phyloP scores from a whole-genome alignment of 768 basidiomycete species.

The Harrya chromipes region DNA sequence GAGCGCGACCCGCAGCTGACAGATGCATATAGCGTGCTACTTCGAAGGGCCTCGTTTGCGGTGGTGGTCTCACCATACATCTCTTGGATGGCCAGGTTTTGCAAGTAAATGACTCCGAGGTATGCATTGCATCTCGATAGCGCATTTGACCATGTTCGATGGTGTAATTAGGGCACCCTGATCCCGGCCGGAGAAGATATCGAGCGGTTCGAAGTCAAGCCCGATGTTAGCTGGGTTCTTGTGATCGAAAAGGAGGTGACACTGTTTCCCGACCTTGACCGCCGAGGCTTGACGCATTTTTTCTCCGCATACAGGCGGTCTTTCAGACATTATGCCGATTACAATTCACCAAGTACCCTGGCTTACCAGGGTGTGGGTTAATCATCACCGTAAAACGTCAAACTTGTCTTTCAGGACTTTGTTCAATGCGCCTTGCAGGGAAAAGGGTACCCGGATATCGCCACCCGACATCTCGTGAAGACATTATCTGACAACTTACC shows the following conservation, averaged over 20 bases:
- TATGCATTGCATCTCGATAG: conserved; percentile 18
- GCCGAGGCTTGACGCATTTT: conserved; percentile 4
- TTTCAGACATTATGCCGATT: conserved; percentile 80
- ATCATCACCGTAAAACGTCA: conserved; percentile 65
- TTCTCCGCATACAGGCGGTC: conserved; percentile 61
- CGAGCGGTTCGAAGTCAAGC: conserved; percentile 51
- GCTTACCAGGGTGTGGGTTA: conserved; percentile 61
- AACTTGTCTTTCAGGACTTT: neutral
- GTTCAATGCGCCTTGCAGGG: conserved; percentile 51
- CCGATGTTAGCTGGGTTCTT: conserved; percentile 69
- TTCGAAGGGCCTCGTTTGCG: conserved; percentile 84
- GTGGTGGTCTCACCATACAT: conserved; percentile 56
- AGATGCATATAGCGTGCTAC: conserved; percentile 64
- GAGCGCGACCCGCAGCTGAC: conserved; percentile 8
- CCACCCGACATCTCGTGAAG: conserved; percentile 82
- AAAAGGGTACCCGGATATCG: conserved; percentile 95
- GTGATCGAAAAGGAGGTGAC: conserved; percentile 91
- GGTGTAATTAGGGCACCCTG: conserved; percentile 55
- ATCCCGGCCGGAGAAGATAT: conserved; percentile 81
- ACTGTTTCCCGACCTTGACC: neutral
- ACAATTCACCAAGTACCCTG: conserved; percentile 45
- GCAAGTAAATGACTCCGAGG: conserved; percentile 56
- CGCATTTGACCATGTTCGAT: neutral
- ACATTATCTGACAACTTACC: conserved; percentile 68
- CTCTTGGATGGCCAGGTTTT: conserved; percentile 55